phyloP scores from a whole-genome alignment of 2,329 filamentous ascomycete species.

The Botrytis sinoallii region DNA sequence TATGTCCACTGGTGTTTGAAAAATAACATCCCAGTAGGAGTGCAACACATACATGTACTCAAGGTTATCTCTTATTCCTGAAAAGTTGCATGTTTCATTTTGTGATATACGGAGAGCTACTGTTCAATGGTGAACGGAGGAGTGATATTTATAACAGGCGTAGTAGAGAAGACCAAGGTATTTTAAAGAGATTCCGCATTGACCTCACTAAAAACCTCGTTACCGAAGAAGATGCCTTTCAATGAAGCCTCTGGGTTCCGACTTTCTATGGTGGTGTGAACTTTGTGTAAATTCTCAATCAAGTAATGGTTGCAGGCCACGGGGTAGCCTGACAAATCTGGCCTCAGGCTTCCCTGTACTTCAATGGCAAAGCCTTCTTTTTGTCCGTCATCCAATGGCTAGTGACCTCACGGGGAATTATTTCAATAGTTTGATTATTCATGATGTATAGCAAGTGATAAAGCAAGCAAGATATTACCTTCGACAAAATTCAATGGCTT shows the following conservation, averaged over 20 bases:
- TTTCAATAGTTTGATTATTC: not conserved
- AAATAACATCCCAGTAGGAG: not conserved
- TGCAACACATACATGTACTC: not conserved
- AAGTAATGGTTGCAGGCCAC: not conserved
- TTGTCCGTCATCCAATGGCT: not conserved
- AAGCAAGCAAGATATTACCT: not conserved
- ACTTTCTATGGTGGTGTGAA: accelerated
- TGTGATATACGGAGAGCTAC: not conserved
- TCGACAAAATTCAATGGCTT: not conserved
- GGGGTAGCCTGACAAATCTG: not conserved
- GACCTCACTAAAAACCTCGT: not conserved
- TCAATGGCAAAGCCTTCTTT: not conserved
- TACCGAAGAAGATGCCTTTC: not conserved
- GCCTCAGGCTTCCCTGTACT: not conserved
- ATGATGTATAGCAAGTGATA: not conserved
- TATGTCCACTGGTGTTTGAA: not conserved
- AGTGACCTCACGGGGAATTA: not conserved
- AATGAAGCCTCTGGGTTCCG: not conserved
- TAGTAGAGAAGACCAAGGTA: not conserved
- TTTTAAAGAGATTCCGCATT: not conserved
- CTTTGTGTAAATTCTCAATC: not conserved
- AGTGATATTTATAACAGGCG: accelerated
- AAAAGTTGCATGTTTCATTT: not conserved
- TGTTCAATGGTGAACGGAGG: not conserved
- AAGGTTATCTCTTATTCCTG: not conserved